Base-by-base conservation (phyloP, 2,329 filamentous ascomycete genomes). In the Leptodontidium sp. region DNA sequence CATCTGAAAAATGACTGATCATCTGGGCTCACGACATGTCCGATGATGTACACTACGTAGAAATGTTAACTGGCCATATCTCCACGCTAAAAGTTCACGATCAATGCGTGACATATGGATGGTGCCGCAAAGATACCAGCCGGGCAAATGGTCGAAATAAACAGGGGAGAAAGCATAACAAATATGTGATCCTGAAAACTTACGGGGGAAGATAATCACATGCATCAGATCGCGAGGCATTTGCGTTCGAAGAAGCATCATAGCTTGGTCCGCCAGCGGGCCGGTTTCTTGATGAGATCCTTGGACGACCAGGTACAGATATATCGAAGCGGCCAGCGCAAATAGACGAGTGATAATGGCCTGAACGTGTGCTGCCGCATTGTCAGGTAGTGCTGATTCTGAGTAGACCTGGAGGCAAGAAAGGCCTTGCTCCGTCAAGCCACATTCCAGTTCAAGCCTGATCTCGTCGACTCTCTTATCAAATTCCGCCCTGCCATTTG, bases 1-100 rank as follows among this genome's bases (percentile, higher is more conserved):
- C 68, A 49, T 70, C 71, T 71, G 50, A 78, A 77, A 21, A 72
- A 68, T 26, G 72, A 43, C 47, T 75, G 67, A n/a, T 77, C 72
- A 38, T 71, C 70, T 53, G 47, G 38, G 26, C 70, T 70, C 14
- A 72, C 73, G 61, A 72, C 71, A 55, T 61, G 74, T 32, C 72
- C 75, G 12, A 77, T 61, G 17, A 78, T 69, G 61, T 71, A 78
- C 7, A 77, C 52, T 55, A 11, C 29, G 26, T 15, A 17, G 52
- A 5, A 35, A 55, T 29, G 9, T 11, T 2, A 35, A 15, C 35
- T n/a, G 35, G 52, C 52, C 12, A 32, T n/a, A 2, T 35, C 52
- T 35, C 32, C 21, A 47, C n/a, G 15, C 8, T 2, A 35, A n/a
- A 55, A n/a, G 2, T n/a, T 55, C 4, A 32, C 12, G 17, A 35